These are phyloP conservation scores for Acanthamoeba lenticulata DNA, from an alignment of 208 protist genomes.

Conservation along the genomic window DNA sequence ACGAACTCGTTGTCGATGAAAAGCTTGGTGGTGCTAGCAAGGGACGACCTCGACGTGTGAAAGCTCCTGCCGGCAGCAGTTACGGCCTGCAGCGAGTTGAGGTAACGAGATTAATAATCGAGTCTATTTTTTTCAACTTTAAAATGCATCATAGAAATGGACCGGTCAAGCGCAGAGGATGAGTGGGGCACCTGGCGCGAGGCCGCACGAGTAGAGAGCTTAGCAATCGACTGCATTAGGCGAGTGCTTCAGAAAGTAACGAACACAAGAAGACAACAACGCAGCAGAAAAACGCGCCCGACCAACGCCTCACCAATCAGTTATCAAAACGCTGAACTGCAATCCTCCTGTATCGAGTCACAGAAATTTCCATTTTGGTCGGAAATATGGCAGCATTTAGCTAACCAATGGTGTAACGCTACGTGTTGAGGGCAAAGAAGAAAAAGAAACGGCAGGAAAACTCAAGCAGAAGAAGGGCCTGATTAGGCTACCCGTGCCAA, in stretches of 20 bases:
- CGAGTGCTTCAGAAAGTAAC: no score
- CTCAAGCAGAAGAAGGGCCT: not conserved
- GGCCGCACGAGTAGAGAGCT: not conserved
- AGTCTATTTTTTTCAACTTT: not conserved
- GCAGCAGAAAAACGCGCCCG: not conserved
- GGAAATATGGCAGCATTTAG: no score
- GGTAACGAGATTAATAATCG: not conserved
- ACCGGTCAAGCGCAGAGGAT: not conserved
- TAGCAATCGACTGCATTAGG: constrained; percentile 5
- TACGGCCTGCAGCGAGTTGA: not conserved
- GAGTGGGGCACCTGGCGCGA: not conserved
- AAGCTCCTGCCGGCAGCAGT: not conserved
- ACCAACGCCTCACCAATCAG: not conserved
- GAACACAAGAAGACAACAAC: not conserved
- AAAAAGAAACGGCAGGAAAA: not conserved
- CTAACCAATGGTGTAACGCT: no score
- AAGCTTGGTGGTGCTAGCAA: constrained; percentile 71
- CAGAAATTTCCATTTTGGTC: no score
- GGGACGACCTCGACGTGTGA: not conserved
- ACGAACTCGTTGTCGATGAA: constrained; percentile 90
- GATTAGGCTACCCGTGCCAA: no score
- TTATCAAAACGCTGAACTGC: no score
- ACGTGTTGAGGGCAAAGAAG: no score
- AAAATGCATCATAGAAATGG: no score
- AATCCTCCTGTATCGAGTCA: no score